Base-by-base conservation (phyloP, 257 asterid genomes). In the Jacaranda mimosifolia region DNA sequence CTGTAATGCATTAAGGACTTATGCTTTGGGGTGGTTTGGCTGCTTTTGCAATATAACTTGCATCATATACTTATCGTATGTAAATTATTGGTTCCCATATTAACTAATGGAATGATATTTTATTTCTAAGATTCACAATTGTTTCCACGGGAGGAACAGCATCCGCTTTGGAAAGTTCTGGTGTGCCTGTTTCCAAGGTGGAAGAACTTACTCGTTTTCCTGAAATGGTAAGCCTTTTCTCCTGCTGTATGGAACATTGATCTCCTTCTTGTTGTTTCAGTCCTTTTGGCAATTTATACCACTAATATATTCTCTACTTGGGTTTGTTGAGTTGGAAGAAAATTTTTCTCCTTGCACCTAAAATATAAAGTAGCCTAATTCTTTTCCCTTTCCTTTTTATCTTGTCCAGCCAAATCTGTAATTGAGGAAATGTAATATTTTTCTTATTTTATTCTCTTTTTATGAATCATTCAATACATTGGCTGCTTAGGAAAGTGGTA, bases 91-190 rank as follows among this genome's bases (percentile, higher is more conserved):
- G 75, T 43, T 12, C 17, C 15, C 8, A 58, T 65, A 32, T 42
- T 39, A 36, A 62, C 69, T 73, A 36, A 40, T 46, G 26, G 15
- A 70, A 43, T 56, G n/a, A 55, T 13, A 18, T 49, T 60, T 49
- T 18, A 42, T 69, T 62, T 55, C 57, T 36, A 69, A 95, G 99
- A 72, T 93, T 84, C 86, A 91, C 91, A 68, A 93, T 95, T 84
- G 93, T 95, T 80, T 95, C 99, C 68, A 93, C 98, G 8, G 99
- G 99, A 86, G 98, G 99, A 76, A 95, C 99, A 40, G 92, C 98
- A 49, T 87, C 92, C n/a, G 78, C 99, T 73, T 76, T 95, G 81
- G 97, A 89, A 84, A 76, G 74, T 67, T 82, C 85, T 70, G 98
- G 99, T 45, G 91, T 95, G 64, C 59, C 91, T 53, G 99, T 93